These are phyloP conservation scores for Corylus avellana DNA, from an alignment of 306 rosid genomes.

Conservation along the genomic window DNA sequence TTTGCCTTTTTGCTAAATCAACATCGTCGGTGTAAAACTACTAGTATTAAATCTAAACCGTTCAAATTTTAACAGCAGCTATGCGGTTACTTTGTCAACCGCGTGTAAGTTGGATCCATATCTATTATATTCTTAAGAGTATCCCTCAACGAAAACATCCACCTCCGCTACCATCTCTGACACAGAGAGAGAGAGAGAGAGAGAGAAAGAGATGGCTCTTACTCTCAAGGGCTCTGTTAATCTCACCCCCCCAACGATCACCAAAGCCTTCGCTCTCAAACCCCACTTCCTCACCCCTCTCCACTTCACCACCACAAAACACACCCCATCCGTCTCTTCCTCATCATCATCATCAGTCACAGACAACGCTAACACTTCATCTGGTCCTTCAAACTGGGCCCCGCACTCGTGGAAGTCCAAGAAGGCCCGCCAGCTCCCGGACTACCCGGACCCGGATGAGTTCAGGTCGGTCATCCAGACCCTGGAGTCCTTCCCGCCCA, in stretches of 20 bases:
- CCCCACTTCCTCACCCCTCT: slow-evolving; percentile 12
- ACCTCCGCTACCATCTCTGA: not conserved
- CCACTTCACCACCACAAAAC: not conserved
- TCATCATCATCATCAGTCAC: not conserved
- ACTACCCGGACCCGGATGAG: slow-evolving; percentile 38
- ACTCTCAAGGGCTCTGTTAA: slow-evolving; percentile 2
- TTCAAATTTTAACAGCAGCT: no score
- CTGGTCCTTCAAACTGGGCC: slow-evolving; percentile 27
- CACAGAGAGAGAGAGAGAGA: not conserved
- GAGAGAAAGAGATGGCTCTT: slow-evolving; percentile 14
- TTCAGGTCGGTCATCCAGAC: slow-evolving; percentile 33
- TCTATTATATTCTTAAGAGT: no score
- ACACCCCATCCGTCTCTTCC: slow-evolving; percentile 9
- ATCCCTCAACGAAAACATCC: not conserved
- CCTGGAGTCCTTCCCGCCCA: slow-evolving; percentile 41
- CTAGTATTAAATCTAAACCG: no score
- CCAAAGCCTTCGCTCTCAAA: slow-evolving; percentile 3
- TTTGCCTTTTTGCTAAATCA: no score
- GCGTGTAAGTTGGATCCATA: no score
- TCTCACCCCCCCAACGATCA: not conserved
- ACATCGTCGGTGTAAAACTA: no score
- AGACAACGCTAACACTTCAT: not conserved
- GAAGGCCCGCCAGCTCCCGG: slow-evolving; percentile 42
- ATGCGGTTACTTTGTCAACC: no score
- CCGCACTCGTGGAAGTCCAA: slow-evolving; percentile 45